Evolutionary conservation across 1,284 basidiomycete genomes (phyloP).

Genomic region (Ustilago loliicola): DNA sequence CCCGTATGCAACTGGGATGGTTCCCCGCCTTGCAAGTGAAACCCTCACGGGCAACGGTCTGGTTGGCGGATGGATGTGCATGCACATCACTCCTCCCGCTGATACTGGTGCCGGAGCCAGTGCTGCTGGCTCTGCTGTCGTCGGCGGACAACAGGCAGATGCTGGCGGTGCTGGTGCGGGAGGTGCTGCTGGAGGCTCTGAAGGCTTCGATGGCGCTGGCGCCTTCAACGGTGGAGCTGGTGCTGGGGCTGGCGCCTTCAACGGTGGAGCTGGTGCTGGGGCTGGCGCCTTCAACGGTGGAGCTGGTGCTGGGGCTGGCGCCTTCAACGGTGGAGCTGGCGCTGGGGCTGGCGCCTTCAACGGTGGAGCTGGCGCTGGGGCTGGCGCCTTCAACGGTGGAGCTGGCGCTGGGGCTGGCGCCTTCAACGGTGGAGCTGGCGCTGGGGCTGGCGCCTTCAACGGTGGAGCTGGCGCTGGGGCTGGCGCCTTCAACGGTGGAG

Average conservation of each 20-base stretch:
- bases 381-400: background rate
- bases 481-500: background rate
- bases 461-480: background rate
- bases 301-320: constrained; percentile 15
- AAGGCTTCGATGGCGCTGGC: background rate
- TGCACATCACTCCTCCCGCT: constrained; percentile 26
- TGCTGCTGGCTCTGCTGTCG: constrained; percentile 7
- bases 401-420: background rate
- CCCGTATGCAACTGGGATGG: constrained; percentile 42
- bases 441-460: background rate
- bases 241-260: constrained; percentile 2
- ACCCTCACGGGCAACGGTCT: constrained; percentile 30
- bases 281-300: background rate
- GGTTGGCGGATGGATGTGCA: constrained; percentile 33
- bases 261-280: constrained; percentile 1
- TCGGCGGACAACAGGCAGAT: too few species aligned
- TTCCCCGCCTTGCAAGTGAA: constrained; percentile 35
- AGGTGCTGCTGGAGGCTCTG: background rate
- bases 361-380: constrained; percentile 2
- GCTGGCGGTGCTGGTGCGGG: constrained; percentile 6
- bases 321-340: background rate
- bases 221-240: background rate
- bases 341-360: background rate
- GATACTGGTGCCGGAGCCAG: background rate
- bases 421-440: background rate